Base-by-base conservation (phyloP, 192 early-diverging fungal species). In the Tieghemiomyces parasiticus region DNA sequence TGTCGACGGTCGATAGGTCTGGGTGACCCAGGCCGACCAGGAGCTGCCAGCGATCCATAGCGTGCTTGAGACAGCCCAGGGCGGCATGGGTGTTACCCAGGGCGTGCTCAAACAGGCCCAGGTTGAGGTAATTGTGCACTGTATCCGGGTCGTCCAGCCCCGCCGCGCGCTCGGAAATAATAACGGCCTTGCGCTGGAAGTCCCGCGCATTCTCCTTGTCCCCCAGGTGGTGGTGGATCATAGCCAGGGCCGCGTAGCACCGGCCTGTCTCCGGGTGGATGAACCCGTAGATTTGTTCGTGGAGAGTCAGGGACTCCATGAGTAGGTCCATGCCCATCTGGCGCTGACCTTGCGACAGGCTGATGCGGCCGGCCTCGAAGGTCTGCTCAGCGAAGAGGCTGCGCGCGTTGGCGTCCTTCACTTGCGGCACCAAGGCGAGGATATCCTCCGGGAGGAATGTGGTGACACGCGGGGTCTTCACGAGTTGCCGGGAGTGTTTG, bases 281-380 rank as follows among this genome's bases (percentile, higher is more conserved):
- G 60, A 90, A 89, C 16, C 92, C 92, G 69, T 86, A 93, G 16
- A 85, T 86, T 70, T 95, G 92, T 74, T 99, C 95, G 67, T 90
- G 91, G 24, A 97, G 71, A 4, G 86, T 69, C 55, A 89, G 67
- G 14, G 92, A 86, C 68, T 97, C 90, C 29, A 79, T 60, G 60
- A 92, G 67, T 34, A 95, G 68, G 65, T 97, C 93, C 44, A 91
- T 59, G 12, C 88, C 92, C 34, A 86, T 49, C 60, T 86, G 73
- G 52, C 78, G 82, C 53, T 95, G 83, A 8, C 87, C 86, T 67
- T 91, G 83, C 16, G 85, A 75, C 48, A 95, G 65, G 30, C 74
- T 80, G 63, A 83, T 72, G 50, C 85, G 80, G 16, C 86, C 95
- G 34, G 90, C 87, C 65, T 95, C 91, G 60, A 88, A 84, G 0